phyloP scores from a whole-genome alignment of 176 grass and related monocot genomes.

The Aegilops longissima region DNA sequence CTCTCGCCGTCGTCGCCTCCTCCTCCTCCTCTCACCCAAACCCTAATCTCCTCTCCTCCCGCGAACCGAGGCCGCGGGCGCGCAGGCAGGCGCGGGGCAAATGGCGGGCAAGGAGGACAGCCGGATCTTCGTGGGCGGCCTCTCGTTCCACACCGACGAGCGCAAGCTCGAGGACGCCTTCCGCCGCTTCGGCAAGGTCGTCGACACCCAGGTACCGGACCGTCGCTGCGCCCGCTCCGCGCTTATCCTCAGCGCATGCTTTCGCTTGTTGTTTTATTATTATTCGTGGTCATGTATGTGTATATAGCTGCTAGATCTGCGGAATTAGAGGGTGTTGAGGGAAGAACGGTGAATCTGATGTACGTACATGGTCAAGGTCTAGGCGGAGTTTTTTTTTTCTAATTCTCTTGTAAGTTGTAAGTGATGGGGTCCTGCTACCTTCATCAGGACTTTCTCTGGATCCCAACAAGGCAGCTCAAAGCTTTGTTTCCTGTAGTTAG shows the following conservation, averaged over 20 bases:
- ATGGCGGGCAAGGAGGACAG: constrained; percentile 68
- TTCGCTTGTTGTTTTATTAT: background rate
- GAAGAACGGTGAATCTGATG: background rate
- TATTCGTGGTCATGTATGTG: too few species aligned
- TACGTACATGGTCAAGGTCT: background rate
- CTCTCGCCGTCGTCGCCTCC: background rate
- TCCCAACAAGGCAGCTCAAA: background rate
- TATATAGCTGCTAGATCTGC: constrained; percentile 29
- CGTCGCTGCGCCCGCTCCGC: background rate
- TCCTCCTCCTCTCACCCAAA: constrained; percentile 3
- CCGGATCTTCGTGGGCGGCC: constrained; percentile 92
- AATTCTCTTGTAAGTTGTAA: background rate
- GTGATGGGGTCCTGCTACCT: background rate
- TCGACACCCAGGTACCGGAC: constrained; percentile 60
- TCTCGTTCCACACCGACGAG: constrained; percentile 66
- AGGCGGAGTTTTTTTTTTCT: background rate
- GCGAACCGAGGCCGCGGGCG: background rate
- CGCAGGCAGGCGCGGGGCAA: background rate
- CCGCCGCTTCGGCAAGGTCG: constrained; percentile 80
- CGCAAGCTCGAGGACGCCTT: constrained; percentile 66
- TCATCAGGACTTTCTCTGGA: background rate
- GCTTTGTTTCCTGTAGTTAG: background rate
- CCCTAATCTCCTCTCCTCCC: background rate
- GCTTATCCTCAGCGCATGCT: background rate
- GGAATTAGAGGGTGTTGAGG: background rate